Base-by-base conservation (phyloP, 352 stramenopile species). In the Phytophthora meadii region DNA sequence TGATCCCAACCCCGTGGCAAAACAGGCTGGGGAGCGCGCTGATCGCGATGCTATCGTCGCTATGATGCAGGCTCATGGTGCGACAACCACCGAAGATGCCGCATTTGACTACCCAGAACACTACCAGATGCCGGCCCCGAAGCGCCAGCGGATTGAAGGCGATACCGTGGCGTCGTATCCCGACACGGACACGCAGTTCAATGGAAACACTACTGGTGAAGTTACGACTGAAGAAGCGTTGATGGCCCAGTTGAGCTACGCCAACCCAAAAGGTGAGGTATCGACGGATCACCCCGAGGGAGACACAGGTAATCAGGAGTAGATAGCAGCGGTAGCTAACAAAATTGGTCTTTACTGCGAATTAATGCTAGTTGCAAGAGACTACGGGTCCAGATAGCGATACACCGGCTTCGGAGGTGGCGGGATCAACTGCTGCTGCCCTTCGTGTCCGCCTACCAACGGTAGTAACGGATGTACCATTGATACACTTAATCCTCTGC, bases 1-100 rank as follows among this genome's bases (percentile, higher is more conserved):
- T 48, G 94, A 98, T 57, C 94, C 94, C 27, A 98, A 98, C 49
- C 93, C 93, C 6, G 90, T 98, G 1, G 94, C 94, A 2, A 93
- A 98, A 70, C 72, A 97, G 39, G 84, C 94, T 0, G 89, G 81
- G 0, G 70, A 89, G 36, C 85, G 94, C 12, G 87, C 92, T 1
- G 90, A 98, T 63, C 80, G 84, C 19, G 94, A 98, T 64, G 94
- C 94, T 0, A 80, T 97, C 61, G 72, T 97, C 11, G 82, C 89
- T 4, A 94, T 95, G 76, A 77, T 97, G 42, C 72, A 94, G 55
- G 70, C 87, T 6, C 75, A 88, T 28, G 89, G 89, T 4, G 63
- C 81, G 14, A 77, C 67, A 47, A 93, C 81, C 5, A 68, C 55
- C 4, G 69, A 87, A 22, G 75, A 80, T 15, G 82, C 82, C 5